Percentiles rank a stretch among this genome's conserved stretches.
Conservation (phyloP, 805 yeast species). For the Candida qinlingensis region DNA sequence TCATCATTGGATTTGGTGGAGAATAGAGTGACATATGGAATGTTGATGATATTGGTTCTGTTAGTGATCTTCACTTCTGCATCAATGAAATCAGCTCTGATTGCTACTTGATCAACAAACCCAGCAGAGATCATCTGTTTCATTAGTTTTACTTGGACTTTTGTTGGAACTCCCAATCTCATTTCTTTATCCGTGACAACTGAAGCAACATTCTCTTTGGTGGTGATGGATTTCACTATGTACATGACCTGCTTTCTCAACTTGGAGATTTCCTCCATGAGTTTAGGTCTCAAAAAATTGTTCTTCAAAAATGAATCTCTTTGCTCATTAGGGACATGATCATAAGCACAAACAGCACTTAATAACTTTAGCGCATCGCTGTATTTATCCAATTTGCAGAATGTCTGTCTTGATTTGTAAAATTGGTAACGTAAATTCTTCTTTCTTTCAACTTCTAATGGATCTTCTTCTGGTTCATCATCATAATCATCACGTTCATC, state of each 20-base stretch:
- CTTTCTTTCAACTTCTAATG: constrained; percentile 29
- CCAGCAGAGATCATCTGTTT: constrained; percentile 94
- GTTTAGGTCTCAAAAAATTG: constrained; percentile 70
- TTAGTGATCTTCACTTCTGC: constrained; percentile 57
- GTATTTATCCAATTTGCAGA: constrained; percentile 60
- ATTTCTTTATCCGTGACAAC: constrained; percentile 37
- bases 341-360: constrained; percentile 84
- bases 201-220: constrained; percentile 54
- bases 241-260: constrained; percentile 73
- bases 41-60: constrained; percentile 47
- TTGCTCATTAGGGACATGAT: constrained; percentile 54
- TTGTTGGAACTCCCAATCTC: constrained; percentile 61
- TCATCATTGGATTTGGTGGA: constrained; percentile 30
- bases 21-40: constrained; percentile 62
- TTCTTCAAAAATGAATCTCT: constrained; percentile 44
- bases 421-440: constrained; percentile 45
- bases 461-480: constrained; percentile 29
- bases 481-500: constrained; percentile 28
- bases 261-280: constrained; percentile 81
- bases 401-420: constrained; percentile 51
- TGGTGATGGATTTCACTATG: constrained; percentile 64
- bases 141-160: constrained; percentile 65
- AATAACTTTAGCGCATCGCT: constrained; percentile 74
- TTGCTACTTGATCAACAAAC: constrained; percentile 83
- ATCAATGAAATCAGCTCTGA: constrained; percentile 71